A percentile compares a stretch with the other conserved stretches of the same genome.
These are phyloP conservation scores for Xanthoconium separans DNA, from an alignment of 1,284 basidiomycete species.

Conservation along the genomic window DNA sequence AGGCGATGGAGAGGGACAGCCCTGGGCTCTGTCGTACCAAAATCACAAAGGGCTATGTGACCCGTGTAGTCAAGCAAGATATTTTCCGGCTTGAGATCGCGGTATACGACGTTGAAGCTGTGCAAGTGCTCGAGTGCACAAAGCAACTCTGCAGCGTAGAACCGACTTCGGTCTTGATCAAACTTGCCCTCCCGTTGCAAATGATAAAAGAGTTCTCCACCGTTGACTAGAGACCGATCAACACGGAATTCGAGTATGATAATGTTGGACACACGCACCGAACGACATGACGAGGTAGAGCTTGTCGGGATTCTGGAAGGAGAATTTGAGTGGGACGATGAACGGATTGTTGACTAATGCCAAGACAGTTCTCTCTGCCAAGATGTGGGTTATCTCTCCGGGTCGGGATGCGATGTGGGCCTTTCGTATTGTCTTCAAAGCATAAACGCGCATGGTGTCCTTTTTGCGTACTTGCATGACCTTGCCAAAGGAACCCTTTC, in stretches of 20 bases:
- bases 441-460: slow-evolving; percentile 97
- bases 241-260: background rate
- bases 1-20: background rate
- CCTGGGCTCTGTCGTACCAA: slow-evolving; percentile 52
- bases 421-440: slow-evolving; percentile 97
- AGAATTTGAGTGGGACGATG: slow-evolving; percentile 99
- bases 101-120: slow-evolving; percentile 97
- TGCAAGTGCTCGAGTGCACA: slow-evolving; percentile 96
- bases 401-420: slow-evolving; percentile 96
- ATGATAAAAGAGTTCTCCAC: slow-evolving; percentile 98
- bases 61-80: slow-evolving; percentile 97
- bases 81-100: slow-evolving; percentile 97
- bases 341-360: slow-evolving; percentile 99
- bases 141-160: slow-evolving; percentile 95
- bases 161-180: slow-evolving; percentile 89
- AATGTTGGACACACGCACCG: slow-evolving; percentile 43
- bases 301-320: slow-evolving; percentile 98
- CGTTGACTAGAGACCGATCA: slow-evolving; percentile 69
- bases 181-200: slow-evolving; percentile 96
- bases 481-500: slow-evolving; percentile 97
- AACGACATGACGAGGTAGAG: slow-evolving; percentile 98
- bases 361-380: slow-evolving; percentile 95
- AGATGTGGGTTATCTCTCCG: slow-evolving; percentile 97
- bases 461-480: slow-evolving; percentile 99
- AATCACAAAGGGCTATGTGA: slow-evolving; percentile 98